Evolutionary conservation across 139 green algal genomes (phyloP), one percentile per base, ranked within the genome.

Genomic region (Edaphochlamys debaryana): DNA sequence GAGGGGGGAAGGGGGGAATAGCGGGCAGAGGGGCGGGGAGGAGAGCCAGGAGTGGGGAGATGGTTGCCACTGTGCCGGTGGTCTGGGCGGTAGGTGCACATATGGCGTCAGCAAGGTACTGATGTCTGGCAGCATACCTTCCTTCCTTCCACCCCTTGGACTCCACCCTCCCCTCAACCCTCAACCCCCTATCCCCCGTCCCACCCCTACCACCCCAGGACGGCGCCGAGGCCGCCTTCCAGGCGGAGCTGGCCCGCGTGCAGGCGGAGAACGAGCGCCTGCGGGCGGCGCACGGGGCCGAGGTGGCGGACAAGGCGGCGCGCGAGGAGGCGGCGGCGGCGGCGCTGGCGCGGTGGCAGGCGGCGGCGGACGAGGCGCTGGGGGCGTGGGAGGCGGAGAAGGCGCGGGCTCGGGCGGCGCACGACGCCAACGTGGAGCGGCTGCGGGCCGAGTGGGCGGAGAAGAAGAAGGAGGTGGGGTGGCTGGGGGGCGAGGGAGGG

Each of bases 201-300:
- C 29, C 17, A 41, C 1, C 68, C 40, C 45, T 36, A 17, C 48
- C 48, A 22, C 34, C 23, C 0, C 56, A 80, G 73, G 73, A 80
- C 58, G 40, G 32, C 41, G 75, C 45, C 3, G 77, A 83, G 34
- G 45, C 45, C 8, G 11, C 13, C 4, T 83, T 75, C 77, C 22
- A 52, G 45, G 77, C 64, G 0, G 63, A 66, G 42, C 41, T 83
- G 42, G 77, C 52, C 11, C 45, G 48, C 0, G 56, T 87, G 30
- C 19, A 30, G 7, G 72, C 48, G 1, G 82, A 88, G 82, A 91
- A 91, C 62, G 76, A 50, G n/a, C 71, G 73, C 1, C n/a, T 87
- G 64, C 54, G 79, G 4, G 48, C n/a, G n/a, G 7, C 79, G 41
- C 87, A 91, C 68, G 27, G 67, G 0, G 32, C 30, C 17, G 87